Percentiles rank a stretch among this genome's conserved stretches.
Conservation (phyloP, 805 yeast species). For the Candida easanensis region DNA sequence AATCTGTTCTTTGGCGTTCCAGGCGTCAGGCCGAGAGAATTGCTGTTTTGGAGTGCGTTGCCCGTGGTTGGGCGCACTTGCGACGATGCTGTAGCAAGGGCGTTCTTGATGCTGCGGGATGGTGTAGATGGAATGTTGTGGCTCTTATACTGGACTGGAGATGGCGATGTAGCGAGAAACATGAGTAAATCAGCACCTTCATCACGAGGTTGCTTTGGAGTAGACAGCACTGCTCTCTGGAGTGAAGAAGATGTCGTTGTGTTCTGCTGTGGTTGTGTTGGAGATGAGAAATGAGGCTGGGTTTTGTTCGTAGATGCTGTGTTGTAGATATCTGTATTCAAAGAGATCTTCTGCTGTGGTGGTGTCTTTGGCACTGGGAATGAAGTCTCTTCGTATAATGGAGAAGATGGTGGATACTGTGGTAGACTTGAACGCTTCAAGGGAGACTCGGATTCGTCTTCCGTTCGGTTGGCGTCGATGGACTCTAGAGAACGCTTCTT, state of each 20-base stretch:
- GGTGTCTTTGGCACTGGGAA: conserved; percentile 26
- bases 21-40: conserved; percentile 18
- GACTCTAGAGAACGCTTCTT: conserved; percentile 23
- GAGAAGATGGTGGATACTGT: conserved; percentile 28
- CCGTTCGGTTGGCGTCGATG: conserved; percentile 23
- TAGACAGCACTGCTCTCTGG: conserved; percentile 17
- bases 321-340: conserved; percentile 25
- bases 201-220: conserved; percentile 29
- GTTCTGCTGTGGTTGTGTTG: conserved; percentile 15
- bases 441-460: conserved; percentile 23
- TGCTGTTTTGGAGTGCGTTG: conserved; percentile 11
- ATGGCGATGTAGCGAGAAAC: conserved; percentile 82
- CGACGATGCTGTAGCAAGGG: conserved; percentile 16
- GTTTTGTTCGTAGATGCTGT: conserved; percentile 29
- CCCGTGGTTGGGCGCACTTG: conserved; percentile 6
- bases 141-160: conserved; percentile 39
- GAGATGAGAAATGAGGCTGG: conserved; percentile 20
- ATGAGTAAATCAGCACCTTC: conserved; percentile 83
- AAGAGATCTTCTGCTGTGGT: conserved; percentile 25
- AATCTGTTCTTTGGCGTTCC: conserved; percentile 30
- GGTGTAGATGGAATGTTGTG: conserved; percentile 25
- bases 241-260: conserved; percentile 3
- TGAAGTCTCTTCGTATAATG: conserved; percentile 22
- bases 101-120: conserved; percentile 13
- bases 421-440: conserved; percentile 8